Evolutionary conservation across 2,329 filamentous ascomycete genomes (phyloP).

Genomic region (Lomentospora prolificans): DNA sequence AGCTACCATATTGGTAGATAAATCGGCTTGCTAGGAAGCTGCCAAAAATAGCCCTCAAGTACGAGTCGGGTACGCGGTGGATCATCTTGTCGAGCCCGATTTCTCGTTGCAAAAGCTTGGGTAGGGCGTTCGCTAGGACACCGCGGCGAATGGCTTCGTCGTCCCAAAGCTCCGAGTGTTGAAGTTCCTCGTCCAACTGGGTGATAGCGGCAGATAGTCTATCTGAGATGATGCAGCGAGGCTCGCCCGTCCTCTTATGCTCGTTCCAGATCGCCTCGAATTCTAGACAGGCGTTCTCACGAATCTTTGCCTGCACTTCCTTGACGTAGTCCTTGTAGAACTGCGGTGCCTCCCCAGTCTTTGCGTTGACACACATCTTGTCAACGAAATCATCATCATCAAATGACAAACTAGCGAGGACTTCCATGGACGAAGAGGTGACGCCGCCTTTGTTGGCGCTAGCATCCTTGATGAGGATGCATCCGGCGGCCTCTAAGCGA

Average conservation of each 20-base stretch:
- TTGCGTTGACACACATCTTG: conserved; percentile 80
- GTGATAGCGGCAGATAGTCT: conserved; percentile 87
- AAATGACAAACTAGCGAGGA: conserved; percentile 88
- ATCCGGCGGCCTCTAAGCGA: conserved; percentile 88
- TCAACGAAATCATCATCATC: conserved; percentile 79
- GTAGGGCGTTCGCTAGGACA: conserved; percentile 77
- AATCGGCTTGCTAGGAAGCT: conserved; percentile 92
- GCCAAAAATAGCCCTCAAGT: conserved; percentile 90
- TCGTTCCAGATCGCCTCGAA: conserved; percentile 99
- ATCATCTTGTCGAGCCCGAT: conserved; percentile 86
- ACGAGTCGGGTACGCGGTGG: conserved; percentile 77
- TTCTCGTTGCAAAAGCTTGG: conserved; percentile 73
- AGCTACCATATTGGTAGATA: conserved; percentile 89
- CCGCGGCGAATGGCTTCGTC: conserved; percentile 67
- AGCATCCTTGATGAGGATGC: conserved; percentile 93
- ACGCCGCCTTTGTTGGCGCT: conserved; percentile 98
- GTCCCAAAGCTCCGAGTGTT: conserved; percentile 85
- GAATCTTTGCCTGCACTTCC: conserved; percentile 82
- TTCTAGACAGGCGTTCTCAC: conserved; percentile 83
- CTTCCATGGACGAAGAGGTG: conserved; percentile 92
- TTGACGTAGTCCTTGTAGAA: conserved; percentile 94
- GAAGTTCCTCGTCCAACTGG: conserved; percentile 91
- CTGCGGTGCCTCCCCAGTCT: conserved; percentile 60
- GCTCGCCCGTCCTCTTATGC: conserved; percentile 67
- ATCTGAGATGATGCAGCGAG: conserved; percentile 83